Conservation (phyloP, 768 basidiomycete species). For the Pisolithus sp. region DNA sequence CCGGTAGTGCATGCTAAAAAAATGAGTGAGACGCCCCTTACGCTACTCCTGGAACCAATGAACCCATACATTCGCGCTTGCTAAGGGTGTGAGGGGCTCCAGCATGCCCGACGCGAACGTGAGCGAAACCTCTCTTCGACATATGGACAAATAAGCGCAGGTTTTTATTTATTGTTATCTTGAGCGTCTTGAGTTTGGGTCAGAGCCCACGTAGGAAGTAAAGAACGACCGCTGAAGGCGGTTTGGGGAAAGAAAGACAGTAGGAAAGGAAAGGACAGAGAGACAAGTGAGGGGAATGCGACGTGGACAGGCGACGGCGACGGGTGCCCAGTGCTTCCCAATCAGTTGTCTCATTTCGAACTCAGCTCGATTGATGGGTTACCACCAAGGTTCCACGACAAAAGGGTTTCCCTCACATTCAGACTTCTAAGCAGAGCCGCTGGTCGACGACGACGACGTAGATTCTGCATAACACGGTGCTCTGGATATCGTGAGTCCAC, state of each 20-base stretch:
- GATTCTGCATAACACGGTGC: neutral
- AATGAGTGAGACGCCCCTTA: neutral
- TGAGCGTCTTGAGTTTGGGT: neutral
- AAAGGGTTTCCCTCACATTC: neutral
- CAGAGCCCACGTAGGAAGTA: conserved; percentile 9
- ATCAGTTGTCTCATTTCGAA: neutral
- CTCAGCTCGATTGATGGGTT: neutral
- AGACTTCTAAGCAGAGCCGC: neutral
- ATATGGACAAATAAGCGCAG: conserved; percentile 11
- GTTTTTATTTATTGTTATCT: conserved; percentile 4
- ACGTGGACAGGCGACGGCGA: neutral
- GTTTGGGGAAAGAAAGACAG: conserved; percentile 3
- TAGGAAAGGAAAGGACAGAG: conserved; percentile 11
- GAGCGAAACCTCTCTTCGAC: conserved; percentile 24
- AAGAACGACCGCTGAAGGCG: conserved; percentile 26
- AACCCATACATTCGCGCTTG: conserved; percentile 23
- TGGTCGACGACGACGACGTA: neutral
- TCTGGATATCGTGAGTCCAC: neutral
- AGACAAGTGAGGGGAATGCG: conserved; percentile 2
- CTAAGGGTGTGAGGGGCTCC: conserved; percentile 11
- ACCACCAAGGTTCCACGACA: neutral
- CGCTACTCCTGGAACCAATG: neutral
- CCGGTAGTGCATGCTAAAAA: conserved; percentile 46
- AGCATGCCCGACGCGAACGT: conserved; percentile 19
- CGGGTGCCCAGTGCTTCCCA: neutral